Evolutionary conservation across 176 grass and related monocot species (phyloP), one percentile per base, ranked within the genome.

Genomic region (Thinopyrum elongatum): DNA sequence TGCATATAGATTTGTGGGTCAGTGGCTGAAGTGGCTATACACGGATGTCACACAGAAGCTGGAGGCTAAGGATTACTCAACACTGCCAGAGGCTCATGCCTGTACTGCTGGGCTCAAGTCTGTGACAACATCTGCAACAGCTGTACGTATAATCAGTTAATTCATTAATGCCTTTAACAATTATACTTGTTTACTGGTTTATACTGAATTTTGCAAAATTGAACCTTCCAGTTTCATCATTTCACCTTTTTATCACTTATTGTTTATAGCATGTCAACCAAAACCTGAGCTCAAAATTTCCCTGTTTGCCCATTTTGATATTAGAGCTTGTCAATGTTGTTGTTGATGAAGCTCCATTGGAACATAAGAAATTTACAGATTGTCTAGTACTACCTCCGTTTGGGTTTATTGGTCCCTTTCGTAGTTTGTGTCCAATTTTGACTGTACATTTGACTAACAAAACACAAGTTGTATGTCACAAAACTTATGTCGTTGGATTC

Each of bases 1-100:
- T 81, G 97, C 97, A 47, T 99, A 94, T 82, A 95, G 92, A 78
- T 96, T 99, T 79, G 94, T 99, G 59, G 97, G 97, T 11, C 88
- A 99, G 64, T 99, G 97, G 94, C 86, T 99, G 66, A 99, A 99
- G 67, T 95, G 93, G 92, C 88, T 99, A 33, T 99, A 99, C 81
- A 92, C 66, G 10, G 97, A 99, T 61, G 97, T 99, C 80, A 96
- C 85, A 9, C 90, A 93, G 55, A 96, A 93, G 81, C 80, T 99
- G 58, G 86, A 91, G 77, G 90, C 92, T 27, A 99, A 96, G 79
- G 97, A 99, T 86, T 99, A 90, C 83, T 99, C 97, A 67, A 99
- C 97, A 72, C 85, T 99, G 65, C 93, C 86, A 29, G 97, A 99
- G 53, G 90, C 85, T 72, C 97, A 99, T 94, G 97, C 97, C 25